These are phyloP conservation scores for Salicornia ramosissima DNA, from an alignment of 148 eudicot species.

Conservation along the genomic window DNA sequence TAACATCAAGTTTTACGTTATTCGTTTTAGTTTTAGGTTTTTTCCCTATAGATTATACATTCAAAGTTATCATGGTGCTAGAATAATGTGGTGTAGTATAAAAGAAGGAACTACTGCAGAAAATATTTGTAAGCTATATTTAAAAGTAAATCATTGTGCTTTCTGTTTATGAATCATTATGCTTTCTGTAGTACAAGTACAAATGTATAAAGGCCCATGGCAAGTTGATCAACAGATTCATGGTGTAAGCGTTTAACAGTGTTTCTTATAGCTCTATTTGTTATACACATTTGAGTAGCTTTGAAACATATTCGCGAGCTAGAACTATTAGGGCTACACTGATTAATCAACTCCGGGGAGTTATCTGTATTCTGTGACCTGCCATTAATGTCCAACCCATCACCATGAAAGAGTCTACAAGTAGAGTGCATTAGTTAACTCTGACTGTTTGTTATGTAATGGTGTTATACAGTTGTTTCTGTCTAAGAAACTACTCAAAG, in stretches of 20 bases:
- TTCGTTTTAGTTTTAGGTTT: too few species aligned
- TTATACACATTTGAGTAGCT: too few species aligned
- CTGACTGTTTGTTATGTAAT: neutral
- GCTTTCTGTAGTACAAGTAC: neutral
- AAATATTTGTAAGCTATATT: too few species aligned
- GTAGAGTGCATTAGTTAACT: neutral
- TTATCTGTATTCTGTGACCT: neutral
- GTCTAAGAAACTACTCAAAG: too few species aligned
- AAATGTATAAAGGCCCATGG: too few species aligned
- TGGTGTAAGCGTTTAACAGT: neutral
- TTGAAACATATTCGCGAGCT: too few species aligned
- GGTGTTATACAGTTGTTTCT: too few species aligned
- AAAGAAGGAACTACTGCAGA: neutral
- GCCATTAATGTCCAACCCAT: neutral
- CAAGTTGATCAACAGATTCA: too few species aligned
- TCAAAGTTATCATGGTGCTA: neutral
- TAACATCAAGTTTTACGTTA: too few species aligned
- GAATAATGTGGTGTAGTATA: neutral
- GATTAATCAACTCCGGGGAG: too few species aligned
- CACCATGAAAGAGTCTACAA: neutral
- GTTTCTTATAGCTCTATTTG: too few species aligned
- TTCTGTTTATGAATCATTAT: neutral
- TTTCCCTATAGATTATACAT: neutral
- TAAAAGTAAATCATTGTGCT: neutral
- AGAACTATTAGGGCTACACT: too few species aligned